Evolutionary conservation across 2,329 filamentous ascomycete genomes (phyloP).

Genomic region (Hypoxylon sp.): DNA sequence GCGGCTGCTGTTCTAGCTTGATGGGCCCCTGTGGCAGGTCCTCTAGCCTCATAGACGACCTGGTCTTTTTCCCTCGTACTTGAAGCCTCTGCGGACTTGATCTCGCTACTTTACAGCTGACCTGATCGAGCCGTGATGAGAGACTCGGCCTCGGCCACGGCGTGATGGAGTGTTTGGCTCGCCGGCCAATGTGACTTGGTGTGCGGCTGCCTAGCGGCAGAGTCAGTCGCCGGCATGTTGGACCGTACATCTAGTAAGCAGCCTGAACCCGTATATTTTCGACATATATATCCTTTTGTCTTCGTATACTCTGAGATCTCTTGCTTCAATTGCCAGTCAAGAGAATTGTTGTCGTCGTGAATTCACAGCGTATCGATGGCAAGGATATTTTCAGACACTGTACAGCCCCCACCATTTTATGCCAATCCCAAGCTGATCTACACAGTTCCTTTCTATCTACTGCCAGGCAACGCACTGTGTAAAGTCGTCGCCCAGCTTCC

Average conservation of each 20-base stretch:
- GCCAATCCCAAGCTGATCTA: not conserved
- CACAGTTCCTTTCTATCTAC: not conserved
- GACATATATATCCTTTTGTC: not conserved
- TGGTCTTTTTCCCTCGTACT: slow-evolving; percentile 62
- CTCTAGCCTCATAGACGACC: slow-evolving; percentile 60
- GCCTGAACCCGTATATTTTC: not conserved
- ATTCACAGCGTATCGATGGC: slow-evolving; percentile 5
- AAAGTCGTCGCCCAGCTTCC: slow-evolving; percentile 4
- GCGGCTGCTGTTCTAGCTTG: slow-evolving; percentile 26
- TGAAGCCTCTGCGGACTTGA: slow-evolving; percentile 41
- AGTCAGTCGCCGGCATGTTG: slow-evolving; percentile 35
- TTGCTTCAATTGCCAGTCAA: not conserved
- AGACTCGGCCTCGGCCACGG: slow-evolving; percentile 3
- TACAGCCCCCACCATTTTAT: slow-evolving; percentile 7
- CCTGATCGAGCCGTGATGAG: not conserved
- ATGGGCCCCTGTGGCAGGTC: slow-evolving; percentile 64
- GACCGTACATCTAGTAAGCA: slow-evolving; percentile 23
- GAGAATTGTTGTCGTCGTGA: not conserved
- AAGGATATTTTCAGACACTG: not conserved
- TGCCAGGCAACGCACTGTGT: not conserved
- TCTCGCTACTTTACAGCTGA: not conserved
- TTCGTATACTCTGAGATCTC: too few relatives aligned
- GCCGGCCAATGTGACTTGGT: slow-evolving; percentile 15
- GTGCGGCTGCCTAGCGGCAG: slow-evolving; percentile 33
- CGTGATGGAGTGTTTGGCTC: slow-evolving; percentile 1